phyloP scores from a whole-genome alignment of 768 basidiomycete species.

The Termitomyces sp. region DNA sequence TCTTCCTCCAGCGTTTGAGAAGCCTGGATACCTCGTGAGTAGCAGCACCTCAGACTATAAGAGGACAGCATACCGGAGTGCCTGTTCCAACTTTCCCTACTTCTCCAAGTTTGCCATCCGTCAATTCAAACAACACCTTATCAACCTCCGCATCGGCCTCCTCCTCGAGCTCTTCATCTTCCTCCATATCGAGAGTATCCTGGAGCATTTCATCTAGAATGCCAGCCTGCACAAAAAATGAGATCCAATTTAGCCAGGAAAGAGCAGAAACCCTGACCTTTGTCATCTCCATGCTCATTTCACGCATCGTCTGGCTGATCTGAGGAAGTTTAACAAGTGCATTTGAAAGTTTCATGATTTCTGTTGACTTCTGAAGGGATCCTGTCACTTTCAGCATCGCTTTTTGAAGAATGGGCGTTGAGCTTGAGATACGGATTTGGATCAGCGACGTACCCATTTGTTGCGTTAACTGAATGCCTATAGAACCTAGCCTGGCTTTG shows the following conservation, averaged over 20 bases:
- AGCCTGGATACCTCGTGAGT: conserved; percentile 38
- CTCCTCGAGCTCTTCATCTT: conserved; percentile 92
- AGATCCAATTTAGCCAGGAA: neutral
- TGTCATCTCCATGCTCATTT: conserved; percentile 99
- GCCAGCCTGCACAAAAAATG: conserved; percentile 63
- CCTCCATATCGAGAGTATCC: conserved; percentile 85
- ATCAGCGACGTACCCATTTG: conserved; percentile 72
- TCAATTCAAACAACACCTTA: conserved; percentile 91
- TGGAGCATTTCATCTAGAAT: conserved; percentile 99
- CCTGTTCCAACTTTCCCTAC: conserved; percentile 68
- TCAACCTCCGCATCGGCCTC: conserved; percentile 98
- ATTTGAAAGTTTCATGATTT: conserved; percentile 99
- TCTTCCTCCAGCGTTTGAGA: conserved; percentile 62
- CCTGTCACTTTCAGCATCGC: conserved; percentile 97
- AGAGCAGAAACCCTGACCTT: conserved; percentile 50
- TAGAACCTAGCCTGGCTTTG: conserved; percentile 90
- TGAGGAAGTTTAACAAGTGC: conserved; percentile 88
- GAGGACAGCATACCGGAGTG: conserved; percentile 57
- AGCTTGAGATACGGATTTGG: neutral
- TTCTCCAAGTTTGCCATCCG: conserved; percentile 91
- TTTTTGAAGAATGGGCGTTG: conserved; percentile 22
- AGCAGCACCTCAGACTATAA: conserved; percentile 4
- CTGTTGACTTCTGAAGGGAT: conserved; percentile 94
- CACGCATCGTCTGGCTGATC: conserved; percentile 87
- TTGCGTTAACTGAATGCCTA: conserved; percentile 82